Percentiles rank a stretch among this genome's conserved stretches.
phyloP scores from a whole-genome alignment of 371 early-diverging fungal genomes.

The Encephalitozoon cuniculi region DNA sequence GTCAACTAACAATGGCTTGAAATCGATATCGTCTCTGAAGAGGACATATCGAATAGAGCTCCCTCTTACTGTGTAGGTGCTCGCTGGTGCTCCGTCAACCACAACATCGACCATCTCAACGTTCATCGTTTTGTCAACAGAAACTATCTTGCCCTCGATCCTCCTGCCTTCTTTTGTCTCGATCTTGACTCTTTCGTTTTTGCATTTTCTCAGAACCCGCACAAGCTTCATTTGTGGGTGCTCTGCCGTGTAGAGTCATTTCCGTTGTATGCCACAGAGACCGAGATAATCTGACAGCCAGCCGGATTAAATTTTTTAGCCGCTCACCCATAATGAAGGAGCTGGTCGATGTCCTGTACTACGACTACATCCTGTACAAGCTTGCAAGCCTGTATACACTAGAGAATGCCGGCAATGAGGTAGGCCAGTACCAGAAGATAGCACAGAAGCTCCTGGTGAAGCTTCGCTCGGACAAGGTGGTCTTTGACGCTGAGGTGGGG shows the following conservation, averaged over 20 bases:
- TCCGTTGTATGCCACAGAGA: background rate
- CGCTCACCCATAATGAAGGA: slow-evolving; percentile 8
- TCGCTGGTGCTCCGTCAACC: background rate
- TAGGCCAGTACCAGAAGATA: slow-evolving; percentile 1
- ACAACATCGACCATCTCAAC: background rate
- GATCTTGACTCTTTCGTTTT: background rate
- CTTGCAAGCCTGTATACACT: background rate
- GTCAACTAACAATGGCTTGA: background rate
- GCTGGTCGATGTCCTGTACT: background rate
- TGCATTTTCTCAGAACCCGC: background rate
- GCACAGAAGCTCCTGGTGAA: background rate
- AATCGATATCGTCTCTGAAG: slow-evolving; percentile 3
- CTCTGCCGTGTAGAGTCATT: background rate
- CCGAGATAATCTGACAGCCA: background rate
- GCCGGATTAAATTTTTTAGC: background rate
- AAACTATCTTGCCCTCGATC: background rate
- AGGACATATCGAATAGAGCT: slow-evolving; percentile 6
- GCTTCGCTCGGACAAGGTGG: background rate
- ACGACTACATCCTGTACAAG: background rate
- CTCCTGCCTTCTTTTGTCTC: slow-evolving; percentile 13
- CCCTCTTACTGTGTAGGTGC: slow-evolving; percentile 1
- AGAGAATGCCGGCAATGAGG: background rate
- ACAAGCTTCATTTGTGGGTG: slow-evolving; percentile 6
- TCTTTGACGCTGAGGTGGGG: background rate
- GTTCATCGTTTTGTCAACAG: slow-evolving; percentile 5